Conservation (phyloP, 768 basidiomycete species). For the Suillus subluteus region DNA sequence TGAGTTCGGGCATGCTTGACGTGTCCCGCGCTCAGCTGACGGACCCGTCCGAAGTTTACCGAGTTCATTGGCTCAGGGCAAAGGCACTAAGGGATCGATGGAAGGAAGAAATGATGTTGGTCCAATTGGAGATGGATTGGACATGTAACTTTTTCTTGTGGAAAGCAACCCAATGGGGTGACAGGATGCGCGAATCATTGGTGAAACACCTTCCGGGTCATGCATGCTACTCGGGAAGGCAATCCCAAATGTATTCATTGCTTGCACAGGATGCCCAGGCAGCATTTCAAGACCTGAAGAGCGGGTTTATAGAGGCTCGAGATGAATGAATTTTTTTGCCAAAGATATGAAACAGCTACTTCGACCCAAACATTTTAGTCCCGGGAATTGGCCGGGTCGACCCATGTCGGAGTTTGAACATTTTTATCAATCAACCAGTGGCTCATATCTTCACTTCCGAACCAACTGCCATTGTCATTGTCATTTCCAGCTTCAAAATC, state of each 20-base stretch:
- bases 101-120: slow-evolving; percentile 7
- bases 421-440: neutral
- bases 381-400: neutral
- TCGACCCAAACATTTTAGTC: neutral
- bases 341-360: too few relatives aligned
- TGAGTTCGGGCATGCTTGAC: neutral
- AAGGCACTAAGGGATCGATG: slow-evolving; percentile 9
- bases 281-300: neutral
- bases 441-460: neutral
- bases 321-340: neutral
- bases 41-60: slow-evolving; percentile 10
- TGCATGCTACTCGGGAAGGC: neutral
- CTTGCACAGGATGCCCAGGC: neutral
- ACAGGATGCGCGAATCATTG: neutral
- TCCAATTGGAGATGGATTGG: neutral
- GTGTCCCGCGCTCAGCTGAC: neutral
- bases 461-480: neutral
- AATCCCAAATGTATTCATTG: neutral
- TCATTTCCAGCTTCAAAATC: neutral
- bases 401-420: neutral
- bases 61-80: slow-evolving; percentile 12
- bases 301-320: neutral
- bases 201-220: neutral
- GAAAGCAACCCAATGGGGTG: neutral
- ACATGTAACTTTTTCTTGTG: neutral